Evolutionary conservation across 1,284 basidiomycete species (phyloP).

Genomic region (Schizophyllum commune): DNA sequence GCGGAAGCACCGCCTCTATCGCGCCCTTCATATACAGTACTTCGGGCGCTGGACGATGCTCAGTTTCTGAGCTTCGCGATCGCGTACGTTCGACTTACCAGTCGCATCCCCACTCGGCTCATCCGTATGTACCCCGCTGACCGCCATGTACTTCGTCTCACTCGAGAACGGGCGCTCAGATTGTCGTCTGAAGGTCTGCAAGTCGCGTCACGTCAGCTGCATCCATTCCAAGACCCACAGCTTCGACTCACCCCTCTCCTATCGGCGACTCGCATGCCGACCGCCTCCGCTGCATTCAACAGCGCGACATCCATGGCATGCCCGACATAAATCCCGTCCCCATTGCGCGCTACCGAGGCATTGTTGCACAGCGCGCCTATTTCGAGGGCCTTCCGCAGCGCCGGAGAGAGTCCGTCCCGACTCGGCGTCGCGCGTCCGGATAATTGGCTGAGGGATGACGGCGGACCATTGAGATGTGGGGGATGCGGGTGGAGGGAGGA

Average conservation of each 20-base stretch:
- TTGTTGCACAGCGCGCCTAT: constrained; percentile 72
- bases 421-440: constrained; percentile 6
- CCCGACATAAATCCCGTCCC: constrained; percentile 73
- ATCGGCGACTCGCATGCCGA: constrained; percentile 33
- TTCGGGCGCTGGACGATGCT: constrained; percentile 38
- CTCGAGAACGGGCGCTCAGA: constrained; percentile 88
- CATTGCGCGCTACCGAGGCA: constrained; percentile 55
- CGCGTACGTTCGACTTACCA: not conserved
- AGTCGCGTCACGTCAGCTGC: constrained; percentile 5
- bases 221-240: constrained; percentile 2
- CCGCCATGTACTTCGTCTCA: constrained; percentile 88
- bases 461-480: not conserved
- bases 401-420: constrained; percentile 29
- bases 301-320: constrained; percentile 94
- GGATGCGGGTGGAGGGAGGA: not conserved
- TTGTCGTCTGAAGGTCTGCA: constrained; percentile 65
- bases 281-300: constrained; percentile 64
- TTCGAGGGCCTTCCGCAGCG: constrained; percentile 55
- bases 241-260: constrained; percentile 49
- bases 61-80: constrained; percentile 1
- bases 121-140: constrained; percentile 61
- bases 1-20: constrained; percentile 79
- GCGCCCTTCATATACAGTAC: constrained; percentile 91
- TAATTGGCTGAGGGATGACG: not conserved
- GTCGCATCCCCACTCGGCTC: constrained; percentile 4